Base-by-base conservation (phyloP, 176 grass and related monocot species). In the Musa acuminata region DNA sequence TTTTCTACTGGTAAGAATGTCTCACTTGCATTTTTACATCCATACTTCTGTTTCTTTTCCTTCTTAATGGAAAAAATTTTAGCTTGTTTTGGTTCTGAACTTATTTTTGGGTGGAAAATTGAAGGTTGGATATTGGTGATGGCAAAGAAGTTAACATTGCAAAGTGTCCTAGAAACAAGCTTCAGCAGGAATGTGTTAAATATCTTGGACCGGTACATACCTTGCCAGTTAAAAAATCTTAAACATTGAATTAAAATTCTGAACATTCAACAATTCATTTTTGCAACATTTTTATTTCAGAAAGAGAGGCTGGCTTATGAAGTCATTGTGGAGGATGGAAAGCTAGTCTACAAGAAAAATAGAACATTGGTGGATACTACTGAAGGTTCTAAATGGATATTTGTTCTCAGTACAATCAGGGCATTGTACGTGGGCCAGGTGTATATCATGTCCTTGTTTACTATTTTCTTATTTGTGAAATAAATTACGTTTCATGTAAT, bases 111-210 rank as follows among this genome's bases (percentile, higher is more conserved):
- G 74, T 50, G 66, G 24, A 77, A 35, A 77, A 67, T 49, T 60
- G 78, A 81, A 99, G 96, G 96, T 81, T 99, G 72, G 96, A 99
- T 82, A 80, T 99, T 77, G 96, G 96, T 49, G 96, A 99, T 75
- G 91, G 96, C 49, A 99, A 95, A 86, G 96, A 99, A 75, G 55
- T 95, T 21, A 95, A 87, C 75, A 86, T 94, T 71, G 88, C 89
- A 76, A 99, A 84, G 81, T 99, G 91, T 81, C 78, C 91, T 9
- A 89, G 86, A 76, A 81, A 25, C 75, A 91, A 84, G 84, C 89
- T 99, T 83, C 91, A 99, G 69, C 85, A 86, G 59, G 86, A 95
- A 53, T 99, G 72, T 54, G 52, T 74, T 53, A 74, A 49, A 74
- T 74, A 74, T 21, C 72, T 74, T 14, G 72, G 72, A 85, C 91